Conservation (phyloP, 1,284 basidiomycete genomes). For the Pseudozyma flocculosa region DNA sequence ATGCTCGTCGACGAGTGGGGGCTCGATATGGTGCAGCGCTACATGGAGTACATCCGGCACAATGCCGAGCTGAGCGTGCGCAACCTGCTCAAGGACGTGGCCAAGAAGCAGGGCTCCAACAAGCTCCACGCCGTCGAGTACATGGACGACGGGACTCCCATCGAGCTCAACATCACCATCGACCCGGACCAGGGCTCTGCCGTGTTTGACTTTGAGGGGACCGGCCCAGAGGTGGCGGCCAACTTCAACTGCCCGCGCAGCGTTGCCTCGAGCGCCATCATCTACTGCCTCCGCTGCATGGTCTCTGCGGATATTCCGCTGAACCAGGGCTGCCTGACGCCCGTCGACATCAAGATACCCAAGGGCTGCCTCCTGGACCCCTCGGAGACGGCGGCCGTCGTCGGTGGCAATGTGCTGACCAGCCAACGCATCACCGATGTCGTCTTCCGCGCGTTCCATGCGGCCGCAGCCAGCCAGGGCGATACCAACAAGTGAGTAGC, state of each 20-base stretch:
- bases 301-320: conserved; percentile 87
- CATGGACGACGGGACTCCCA: conserved; percentile 63
- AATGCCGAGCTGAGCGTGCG: conserved; percentile 90
- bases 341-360: conserved; percentile 74
- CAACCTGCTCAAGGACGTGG: conserved; percentile 77
- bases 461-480: conserved; percentile 89
- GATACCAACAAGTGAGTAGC: conserved; percentile 77
- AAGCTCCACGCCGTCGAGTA: conserved; percentile 69
- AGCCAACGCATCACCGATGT: conserved; percentile 93
- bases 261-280: conserved; percentile 87
- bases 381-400: conserved; percentile 76
- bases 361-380: conserved; percentile 77
- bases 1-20: conserved; percentile 83
- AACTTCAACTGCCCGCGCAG: conserved; percentile 75
- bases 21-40: conserved; percentile 74
- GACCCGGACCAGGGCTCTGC: conserved; percentile 76
- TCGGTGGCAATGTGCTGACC: conserved; percentile 88
- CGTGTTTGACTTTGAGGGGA: conserved; percentile 78
- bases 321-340: conserved; percentile 82
- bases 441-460: conserved; percentile 87
- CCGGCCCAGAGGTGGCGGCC: conserved; percentile 81
- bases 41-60: conserved; percentile 66
- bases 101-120: conserved; percentile 66
- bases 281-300: conserved; percentile 91
- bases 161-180: conserved; percentile 77